Conservation (phyloP, 148 eudicot genomes). For the Persicaria maculosa region DNA sequence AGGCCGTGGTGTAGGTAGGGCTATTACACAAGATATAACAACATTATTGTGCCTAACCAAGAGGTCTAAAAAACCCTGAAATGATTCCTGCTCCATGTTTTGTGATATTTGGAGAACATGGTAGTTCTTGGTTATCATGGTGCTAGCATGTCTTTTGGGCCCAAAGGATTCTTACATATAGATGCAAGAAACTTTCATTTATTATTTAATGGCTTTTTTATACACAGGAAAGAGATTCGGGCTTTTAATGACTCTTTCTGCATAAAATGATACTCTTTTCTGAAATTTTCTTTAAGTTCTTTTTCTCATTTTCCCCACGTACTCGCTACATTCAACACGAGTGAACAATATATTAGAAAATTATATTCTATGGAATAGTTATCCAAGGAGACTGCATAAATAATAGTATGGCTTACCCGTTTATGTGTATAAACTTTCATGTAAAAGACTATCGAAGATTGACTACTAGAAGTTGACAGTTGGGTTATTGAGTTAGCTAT, state of each 20-base stretch:
- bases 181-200: neutral
- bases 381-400: neutral
- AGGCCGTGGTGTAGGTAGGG: slow-evolving; percentile 98
- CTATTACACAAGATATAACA: neutral
- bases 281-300: neutral
- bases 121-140: neutral
- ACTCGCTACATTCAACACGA: neutral
- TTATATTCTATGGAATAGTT: neutral
- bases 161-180: neutral
- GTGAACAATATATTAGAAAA: neutral
- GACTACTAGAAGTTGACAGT: neutral
- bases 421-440: neutral
- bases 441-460: neutral
- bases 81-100: neutral
- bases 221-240: no score
- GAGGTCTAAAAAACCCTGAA: neutral
- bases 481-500: neutral
- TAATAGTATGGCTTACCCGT: neutral
- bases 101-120: neutral
- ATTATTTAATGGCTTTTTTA: neutral
- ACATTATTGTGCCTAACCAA: neutral
- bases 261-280: neutral
- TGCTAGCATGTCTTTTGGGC: neutral
- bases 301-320: no score
- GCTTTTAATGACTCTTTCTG: neutral